Evolutionary conservation across 2,329 filamentous ascomycete species (phyloP).

Genomic region (Leptographium lundbergii): DNA sequence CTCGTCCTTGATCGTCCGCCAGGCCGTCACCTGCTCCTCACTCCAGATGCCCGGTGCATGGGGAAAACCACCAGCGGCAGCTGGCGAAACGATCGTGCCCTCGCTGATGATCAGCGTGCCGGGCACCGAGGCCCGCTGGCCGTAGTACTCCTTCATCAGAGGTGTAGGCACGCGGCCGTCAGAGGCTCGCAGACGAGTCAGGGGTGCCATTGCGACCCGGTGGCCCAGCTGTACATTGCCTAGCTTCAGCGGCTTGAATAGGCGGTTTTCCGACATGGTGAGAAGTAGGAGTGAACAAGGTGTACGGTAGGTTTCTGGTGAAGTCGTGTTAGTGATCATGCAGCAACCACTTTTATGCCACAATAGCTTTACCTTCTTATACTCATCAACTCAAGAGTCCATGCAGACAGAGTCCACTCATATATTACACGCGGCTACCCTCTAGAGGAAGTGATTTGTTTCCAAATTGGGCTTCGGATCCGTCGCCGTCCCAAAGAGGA

Average conservation of each 20-base stretch:
- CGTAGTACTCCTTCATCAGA: conserved; percentile 9
- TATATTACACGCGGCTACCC: too few relatives aligned
- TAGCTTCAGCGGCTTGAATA: conserved; percentile 29
- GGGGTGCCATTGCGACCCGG: conserved; percentile 27
- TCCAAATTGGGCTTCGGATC: not conserved
- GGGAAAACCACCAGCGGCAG: conserved; percentile 1
- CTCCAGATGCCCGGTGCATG: conserved; percentile 8
- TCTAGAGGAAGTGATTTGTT: too few relatives aligned
- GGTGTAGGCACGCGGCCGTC: conserved; percentile 3
- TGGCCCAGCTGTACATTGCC: conserved; percentile 33
- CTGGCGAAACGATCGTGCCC: conserved; percentile 1
- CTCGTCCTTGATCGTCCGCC: conserved; percentile 8
- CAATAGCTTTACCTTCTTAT: too few relatives aligned
- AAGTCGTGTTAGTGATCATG: too few relatives aligned
- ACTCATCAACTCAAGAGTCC: too few relatives aligned
- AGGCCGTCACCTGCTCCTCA: conserved; percentile 8
- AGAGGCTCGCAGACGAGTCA: conserved; percentile 7
- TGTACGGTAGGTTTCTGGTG: too few relatives aligned
- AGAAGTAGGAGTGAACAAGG: too few relatives aligned
- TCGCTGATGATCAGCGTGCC: conserved; percentile 8
- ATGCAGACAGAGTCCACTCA: too few relatives aligned
- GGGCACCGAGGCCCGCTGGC: conserved; percentile 4
- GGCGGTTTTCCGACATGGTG: conserved; percentile 2
- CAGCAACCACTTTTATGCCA: too few relatives aligned
- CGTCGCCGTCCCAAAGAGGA: not conserved